Conservation (phyloP, 148 eudicot species). For the Rhododendron kiyosumense region DNA sequence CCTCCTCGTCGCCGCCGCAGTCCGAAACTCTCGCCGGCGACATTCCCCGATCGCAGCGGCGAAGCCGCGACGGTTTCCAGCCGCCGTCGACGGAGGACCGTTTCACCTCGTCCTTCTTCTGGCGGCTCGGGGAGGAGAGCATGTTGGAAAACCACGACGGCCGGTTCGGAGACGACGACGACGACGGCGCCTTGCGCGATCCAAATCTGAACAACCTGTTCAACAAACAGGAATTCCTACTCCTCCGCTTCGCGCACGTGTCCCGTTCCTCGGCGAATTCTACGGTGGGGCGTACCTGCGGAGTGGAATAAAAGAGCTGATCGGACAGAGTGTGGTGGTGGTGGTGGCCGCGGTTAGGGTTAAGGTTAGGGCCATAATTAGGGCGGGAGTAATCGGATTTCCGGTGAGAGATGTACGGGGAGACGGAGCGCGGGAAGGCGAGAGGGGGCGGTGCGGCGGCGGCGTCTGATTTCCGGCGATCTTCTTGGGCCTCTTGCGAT, state of each 20-base stretch:
- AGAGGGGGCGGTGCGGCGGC: slow-evolving; percentile 29
- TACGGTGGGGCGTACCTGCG: slow-evolving; percentile 41
- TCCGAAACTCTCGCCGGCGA: slow-evolving; percentile 64
- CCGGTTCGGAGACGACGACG: slow-evolving; percentile 21
- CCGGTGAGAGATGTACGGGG: slow-evolving; percentile 58
- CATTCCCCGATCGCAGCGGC: slow-evolving; percentile 50
- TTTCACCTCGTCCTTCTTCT: slow-evolving; percentile 17
- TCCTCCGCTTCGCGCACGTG: slow-evolving; percentile 15
- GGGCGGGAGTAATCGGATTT: slow-evolving; percentile 35
- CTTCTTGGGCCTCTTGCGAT: slow-evolving; percentile 11
- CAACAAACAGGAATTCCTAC: slow-evolving; percentile 22
- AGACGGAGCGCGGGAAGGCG: slow-evolving; percentile 66
- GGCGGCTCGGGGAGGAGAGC: background rate
- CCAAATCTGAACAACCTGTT: slow-evolving; percentile 61
- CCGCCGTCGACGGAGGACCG: slow-evolving; percentile 17
- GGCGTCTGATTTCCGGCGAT: slow-evolving; percentile 19
- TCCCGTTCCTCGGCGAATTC: background rate
- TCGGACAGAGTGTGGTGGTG: slow-evolving; percentile 16
- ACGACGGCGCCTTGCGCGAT: slow-evolving; percentile 14
- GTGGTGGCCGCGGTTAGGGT: background rate
- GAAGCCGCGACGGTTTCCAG: background rate
- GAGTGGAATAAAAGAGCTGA: slow-evolving; percentile 55
- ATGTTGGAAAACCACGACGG: slow-evolving; percentile 34
- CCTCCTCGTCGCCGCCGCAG: slow-evolving; percentile 30
- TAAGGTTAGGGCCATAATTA: background rate